Base-by-base conservation (phyloP, 331 rosid species). In the Quercus lobata region DNA sequence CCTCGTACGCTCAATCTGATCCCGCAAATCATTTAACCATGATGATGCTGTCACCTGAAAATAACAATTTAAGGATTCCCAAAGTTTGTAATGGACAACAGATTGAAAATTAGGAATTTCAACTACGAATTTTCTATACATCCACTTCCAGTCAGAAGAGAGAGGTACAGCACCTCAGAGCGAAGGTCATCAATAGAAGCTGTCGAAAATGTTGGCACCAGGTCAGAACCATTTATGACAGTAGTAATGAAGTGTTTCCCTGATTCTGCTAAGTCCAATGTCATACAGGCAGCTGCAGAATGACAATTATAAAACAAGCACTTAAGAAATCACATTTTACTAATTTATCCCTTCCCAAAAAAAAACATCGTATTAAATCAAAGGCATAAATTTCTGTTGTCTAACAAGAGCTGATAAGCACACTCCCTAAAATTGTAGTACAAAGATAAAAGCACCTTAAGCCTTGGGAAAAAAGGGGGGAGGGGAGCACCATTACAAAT, bases 241-340 rank as follows among this genome's bases (percentile, higher is more conserved):
- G 98, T 86, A 66, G 97, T 93, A 71, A 95, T 95, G 78, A 95
- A 95, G 83, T 89, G 90, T 78, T 95, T 93, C 71, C 99, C 99
- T 19, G 99, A 95, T 86, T 95, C 99, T 80, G 98, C 99, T 82
- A 95, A 90, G 83, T 93, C 97, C 97, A 86, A 89, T 34, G 99
- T 95, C 95, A 95, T 91, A 81, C 99, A 95, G 22, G 99, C 99
- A 85, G 98, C 99, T 95, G 89, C 77, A 90, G 81, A 86, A 81
- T 66, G 62, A 79, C 32, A 85, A 77, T 82, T 71, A 66, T 19
- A 81, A 74, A 73, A 72, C 65, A 69, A 55, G 66, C 55, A 79
- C 24, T 70, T 76, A 75, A 77, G 60, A 35, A 12, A 2, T 19
- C 76, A 53, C 41, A 41, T 41, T 41, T 41, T 41, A 41, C 46